These are phyloP conservation scores for Suillus hirtellus DNA, from an alignment of 768 basidiomycete genomes.

Conservation along the genomic window DNA sequence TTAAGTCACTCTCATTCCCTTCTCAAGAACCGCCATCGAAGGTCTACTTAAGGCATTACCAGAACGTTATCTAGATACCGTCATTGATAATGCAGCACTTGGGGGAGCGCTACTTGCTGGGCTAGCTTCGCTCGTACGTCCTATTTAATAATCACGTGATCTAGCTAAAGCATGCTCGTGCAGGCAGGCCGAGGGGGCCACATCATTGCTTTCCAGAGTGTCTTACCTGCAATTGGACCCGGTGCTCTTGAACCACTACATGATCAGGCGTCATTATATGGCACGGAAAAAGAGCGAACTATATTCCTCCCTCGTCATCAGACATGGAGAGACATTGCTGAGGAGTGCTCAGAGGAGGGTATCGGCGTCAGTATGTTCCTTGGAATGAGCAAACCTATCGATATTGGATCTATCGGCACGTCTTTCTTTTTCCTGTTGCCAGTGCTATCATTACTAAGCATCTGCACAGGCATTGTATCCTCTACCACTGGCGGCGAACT, in stretches of 20 bases:
- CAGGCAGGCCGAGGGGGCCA: constrained; percentile 77
- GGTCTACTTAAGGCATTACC: constrained; percentile 66
- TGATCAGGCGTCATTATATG: constrained; percentile 68
- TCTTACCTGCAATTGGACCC: constrained; percentile 67
- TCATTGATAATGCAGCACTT: constrained; percentile 60
- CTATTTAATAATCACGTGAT: constrained; percentile 17
- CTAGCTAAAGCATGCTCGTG: constrained; percentile 13
- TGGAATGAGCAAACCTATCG: constrained; percentile 75
- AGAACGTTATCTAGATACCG: constrained; percentile 51
- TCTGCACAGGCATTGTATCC: constrained; percentile 55
- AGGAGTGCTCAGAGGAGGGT: constrained; percentile 87
- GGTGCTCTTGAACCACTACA: constrained; percentile 62
- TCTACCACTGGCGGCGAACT: constrained; percentile 86
- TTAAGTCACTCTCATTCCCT: not conserved
- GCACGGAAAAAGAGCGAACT: constrained; percentile 82
- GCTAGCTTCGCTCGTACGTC: constrained; percentile 69
- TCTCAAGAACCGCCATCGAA: constrained; percentile 60
- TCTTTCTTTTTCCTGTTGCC: constrained; percentile 10
- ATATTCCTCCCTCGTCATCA: constrained; percentile 80
- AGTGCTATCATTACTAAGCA: constrained; percentile 12
- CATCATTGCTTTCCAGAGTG: constrained; percentile 67
- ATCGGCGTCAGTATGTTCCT: constrained; percentile 90
- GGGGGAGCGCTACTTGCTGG: constrained; percentile 76
- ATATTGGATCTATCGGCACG: constrained; percentile 83
- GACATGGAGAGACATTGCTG: constrained; percentile 80